A percentile compares a stretch with the other conserved stretches of the same genome.
Evolutionary conservation across 2,329 filamentous ascomycete genomes (phyloP).

Genomic region (Dothistroma pini): DNA sequence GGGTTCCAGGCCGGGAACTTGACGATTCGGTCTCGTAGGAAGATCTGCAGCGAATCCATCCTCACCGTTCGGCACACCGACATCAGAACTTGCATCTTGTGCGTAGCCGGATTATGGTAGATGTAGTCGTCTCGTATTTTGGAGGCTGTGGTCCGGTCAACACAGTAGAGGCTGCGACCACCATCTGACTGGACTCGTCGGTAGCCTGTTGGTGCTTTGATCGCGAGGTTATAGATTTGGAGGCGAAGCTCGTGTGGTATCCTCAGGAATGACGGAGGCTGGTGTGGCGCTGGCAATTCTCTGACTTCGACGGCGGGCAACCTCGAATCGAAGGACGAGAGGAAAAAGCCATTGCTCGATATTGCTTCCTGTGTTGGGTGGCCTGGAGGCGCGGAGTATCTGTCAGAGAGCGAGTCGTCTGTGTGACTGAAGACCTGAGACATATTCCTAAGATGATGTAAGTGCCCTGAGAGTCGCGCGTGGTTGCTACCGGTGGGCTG

Average conservation of each 20-base stretch:
- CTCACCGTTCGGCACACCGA: conserved; percentile 7
- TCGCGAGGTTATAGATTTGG: conserved; percentile 12
- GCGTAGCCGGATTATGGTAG: background rate
- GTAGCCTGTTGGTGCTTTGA: background rate
- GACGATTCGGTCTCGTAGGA: conserved; percentile 16
- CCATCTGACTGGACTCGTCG: background rate
- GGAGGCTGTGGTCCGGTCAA: conserved; percentile 3
- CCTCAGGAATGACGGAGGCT: background rate
- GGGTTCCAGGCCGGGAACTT: conserved; percentile 19
- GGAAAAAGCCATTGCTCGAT: background rate
- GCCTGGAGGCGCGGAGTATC: background rate
- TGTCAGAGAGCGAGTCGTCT: background rate
- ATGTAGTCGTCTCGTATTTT: background rate
- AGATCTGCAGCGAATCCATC: conserved; percentile 11
- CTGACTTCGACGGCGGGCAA: background rate
- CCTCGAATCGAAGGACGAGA: background rate
- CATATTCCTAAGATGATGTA: background rate
- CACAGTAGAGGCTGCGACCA: conserved; percentile 1
- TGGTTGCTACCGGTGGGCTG: background rate
- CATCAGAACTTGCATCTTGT: conserved; percentile 1
- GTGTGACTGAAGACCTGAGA: background rate
- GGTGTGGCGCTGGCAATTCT: background rate
- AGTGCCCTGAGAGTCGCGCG: background rate
- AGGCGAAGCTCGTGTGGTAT: conserved; percentile 18
- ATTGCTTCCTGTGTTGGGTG: background rate